Percentiles rank a stretch among this genome's conserved stretches.
These are phyloP conservation scores for Gloeopeniophorella convolvens DNA, from an alignment of 768 basidiomycete genomes.

Conservation along the genomic window DNA sequence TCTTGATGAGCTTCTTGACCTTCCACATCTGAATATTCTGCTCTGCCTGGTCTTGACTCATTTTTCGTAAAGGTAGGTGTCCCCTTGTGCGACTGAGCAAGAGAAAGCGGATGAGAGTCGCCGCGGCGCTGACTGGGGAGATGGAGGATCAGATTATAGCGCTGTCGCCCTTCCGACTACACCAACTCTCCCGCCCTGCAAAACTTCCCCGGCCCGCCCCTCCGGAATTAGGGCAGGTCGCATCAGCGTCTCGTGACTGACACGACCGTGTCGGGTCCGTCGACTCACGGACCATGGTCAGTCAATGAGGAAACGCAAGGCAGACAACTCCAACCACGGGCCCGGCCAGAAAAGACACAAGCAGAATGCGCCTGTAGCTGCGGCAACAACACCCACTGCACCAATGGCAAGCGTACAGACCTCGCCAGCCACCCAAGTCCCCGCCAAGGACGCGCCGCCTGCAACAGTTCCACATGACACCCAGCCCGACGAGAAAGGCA, in stretches of 20 bases:
- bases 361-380: no score
- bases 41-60: slow-evolving; percentile 83
- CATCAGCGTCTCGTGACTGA: no score
- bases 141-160: slow-evolving; percentile 7
- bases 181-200: not conserved
- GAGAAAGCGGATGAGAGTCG: slow-evolving; percentile 1
- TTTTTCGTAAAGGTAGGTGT: slow-evolving; percentile 33
- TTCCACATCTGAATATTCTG: slow-evolving; percentile 99
- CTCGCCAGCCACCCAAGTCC: no score
- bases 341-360: no score
- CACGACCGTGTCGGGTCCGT: no score
- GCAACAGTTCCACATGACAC: not conserved
- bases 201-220: not conserved
- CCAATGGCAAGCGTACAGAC: not conserved
- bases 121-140: not conserved
- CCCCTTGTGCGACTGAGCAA: not conserved
- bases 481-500: slow-evolving; percentile 5
- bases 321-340: no score
- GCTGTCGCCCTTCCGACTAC: not conserved
- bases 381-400: no score
- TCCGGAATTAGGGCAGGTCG: not conserved
- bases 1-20: slow-evolving; percentile 98
- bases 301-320: no score
- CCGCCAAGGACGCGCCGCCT: no score
- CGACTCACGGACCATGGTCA: no score